A percentile compares a stretch with the other conserved stretches of the same genome.
These are phyloP conservation scores for Xylaria sp. DNA, from an alignment of 2,329 filamentous ascomycete genomes.

Conservation along the genomic window DNA sequence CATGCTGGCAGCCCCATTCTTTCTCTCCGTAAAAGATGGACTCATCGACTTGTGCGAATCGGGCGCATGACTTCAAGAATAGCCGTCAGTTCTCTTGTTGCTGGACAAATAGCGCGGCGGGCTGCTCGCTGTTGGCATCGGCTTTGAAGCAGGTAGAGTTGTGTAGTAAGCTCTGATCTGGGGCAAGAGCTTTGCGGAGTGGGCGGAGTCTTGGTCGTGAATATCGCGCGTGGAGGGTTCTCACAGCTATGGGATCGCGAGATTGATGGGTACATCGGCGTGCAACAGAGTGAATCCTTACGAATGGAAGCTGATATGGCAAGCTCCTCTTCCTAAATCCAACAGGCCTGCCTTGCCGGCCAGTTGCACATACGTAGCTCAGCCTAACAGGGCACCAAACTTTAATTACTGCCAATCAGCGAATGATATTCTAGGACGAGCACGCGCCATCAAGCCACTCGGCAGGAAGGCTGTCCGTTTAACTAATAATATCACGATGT, in stretches of 20 bases:
- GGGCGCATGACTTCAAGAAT: constrained; percentile 31
- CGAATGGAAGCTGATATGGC: constrained; percentile 12
- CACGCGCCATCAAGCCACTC: constrained; percentile 13
- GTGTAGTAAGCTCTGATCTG: constrained; percentile 21
- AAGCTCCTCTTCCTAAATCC: constrained; percentile 17
- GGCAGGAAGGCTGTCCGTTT: no score
- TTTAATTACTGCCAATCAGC: constrained; percentile 12
- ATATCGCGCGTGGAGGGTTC: constrained; percentile 2
- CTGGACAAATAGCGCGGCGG: neutral
- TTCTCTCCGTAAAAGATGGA: constrained; percentile 35
- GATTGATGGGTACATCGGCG: neutral
- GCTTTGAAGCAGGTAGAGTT: neutral
- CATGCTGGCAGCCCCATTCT: constrained; percentile 45
- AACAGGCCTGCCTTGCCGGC: constrained; percentile 12
- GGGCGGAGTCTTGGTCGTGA: neutral
- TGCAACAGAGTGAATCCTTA: constrained; percentile 1
- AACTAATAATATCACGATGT: neutral
- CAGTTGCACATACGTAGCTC: constrained; percentile 16
- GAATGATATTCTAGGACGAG: constrained; percentile 4
- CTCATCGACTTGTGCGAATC: constrained; percentile 34
- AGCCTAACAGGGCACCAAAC: constrained; percentile 6
- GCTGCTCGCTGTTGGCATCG: neutral
- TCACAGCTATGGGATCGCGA: neutral
- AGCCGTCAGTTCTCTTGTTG: neutral
- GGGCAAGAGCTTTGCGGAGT: constrained; percentile 8